phyloP scores from a whole-genome alignment of 306 rosid genomes.

The Castanopsis chinensis region DNA sequence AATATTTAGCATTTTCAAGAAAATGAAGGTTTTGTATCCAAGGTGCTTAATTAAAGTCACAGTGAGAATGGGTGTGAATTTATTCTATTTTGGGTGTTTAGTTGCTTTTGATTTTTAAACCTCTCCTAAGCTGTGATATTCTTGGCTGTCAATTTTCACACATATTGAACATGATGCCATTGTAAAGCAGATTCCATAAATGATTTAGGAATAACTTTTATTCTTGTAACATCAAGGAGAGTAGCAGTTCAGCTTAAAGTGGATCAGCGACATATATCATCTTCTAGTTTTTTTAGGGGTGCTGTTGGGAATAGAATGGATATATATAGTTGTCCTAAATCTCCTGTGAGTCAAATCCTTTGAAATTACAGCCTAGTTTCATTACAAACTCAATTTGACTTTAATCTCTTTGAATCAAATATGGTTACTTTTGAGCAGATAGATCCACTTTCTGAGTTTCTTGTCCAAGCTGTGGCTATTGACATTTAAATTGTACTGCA shows the following conservation, averaged over 20 bases:
- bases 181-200: background rate
- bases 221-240: background rate
- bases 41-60: background rate
- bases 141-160: background rate
- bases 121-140: background rate
- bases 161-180: background rate
- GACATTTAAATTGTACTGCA: background rate
- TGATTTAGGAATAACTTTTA: background rate
- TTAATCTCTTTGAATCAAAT: background rate
- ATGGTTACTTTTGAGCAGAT: background rate
- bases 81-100: background rate
- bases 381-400: background rate
- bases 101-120: background rate
- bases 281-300: background rate
- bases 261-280: background rate
- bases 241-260: background rate
- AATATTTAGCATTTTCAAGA: background rate
- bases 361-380: too few species aligned
- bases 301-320: background rate
- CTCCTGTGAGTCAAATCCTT: background rate
- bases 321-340: background rate
- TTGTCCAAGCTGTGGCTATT: background rate
- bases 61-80: background rate
- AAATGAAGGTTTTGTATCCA: background rate
- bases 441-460: background rate